Evolutionary conservation across 495 filamentous ascomycete genomes (phyloP).

Genomic region (Neurospora pannonica): DNA sequence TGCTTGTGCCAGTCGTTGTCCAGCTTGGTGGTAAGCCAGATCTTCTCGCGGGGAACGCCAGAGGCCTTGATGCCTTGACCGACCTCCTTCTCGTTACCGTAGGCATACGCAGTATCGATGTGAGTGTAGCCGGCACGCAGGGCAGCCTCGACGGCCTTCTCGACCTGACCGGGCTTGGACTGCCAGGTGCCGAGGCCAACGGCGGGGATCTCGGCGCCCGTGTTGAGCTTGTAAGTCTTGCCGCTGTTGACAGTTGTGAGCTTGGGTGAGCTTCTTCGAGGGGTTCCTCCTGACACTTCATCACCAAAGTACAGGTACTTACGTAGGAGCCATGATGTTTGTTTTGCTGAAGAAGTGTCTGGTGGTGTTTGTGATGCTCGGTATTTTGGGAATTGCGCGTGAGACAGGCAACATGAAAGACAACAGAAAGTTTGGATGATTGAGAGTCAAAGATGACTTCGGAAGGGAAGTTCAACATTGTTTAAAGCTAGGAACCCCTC

Average conservation of each 20-base stretch:
- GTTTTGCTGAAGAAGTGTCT: not conserved
- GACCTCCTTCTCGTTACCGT: conserved; percentile 78
- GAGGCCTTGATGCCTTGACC: conserved; percentile 71
- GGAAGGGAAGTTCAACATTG: not conserved
- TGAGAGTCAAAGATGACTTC: not conserved
- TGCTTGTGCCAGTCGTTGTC: conserved; percentile 72
- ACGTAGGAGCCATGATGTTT: not conserved
- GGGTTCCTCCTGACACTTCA: not conserved
- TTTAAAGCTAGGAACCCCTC: not conserved
- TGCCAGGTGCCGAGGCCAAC: conserved; percentile 83
- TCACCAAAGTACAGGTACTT: not conserved
- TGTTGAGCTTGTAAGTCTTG: conserved; percentile 69
- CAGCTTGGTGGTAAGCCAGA: conserved; percentile 85
- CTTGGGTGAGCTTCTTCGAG: not conserved
- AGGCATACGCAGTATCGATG: conserved; percentile 63
- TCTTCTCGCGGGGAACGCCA: conserved; percentile 68
- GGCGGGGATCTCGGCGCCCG: conserved; percentile 68
- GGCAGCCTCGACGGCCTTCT: conserved; percentile 62
- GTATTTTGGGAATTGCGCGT: not conserved
- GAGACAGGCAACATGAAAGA: not conserved
- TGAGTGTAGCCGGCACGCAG: conserved; percentile 56
- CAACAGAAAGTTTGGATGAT: not conserved
- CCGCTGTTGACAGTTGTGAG: conserved; percentile 6
- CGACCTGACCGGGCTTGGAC: conserved; percentile 39
- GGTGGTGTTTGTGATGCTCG: not conserved